Evolutionary conservation across 1,284 basidiomycete species (phyloP).

Genomic region (Rhodotorula sp.): DNA sequence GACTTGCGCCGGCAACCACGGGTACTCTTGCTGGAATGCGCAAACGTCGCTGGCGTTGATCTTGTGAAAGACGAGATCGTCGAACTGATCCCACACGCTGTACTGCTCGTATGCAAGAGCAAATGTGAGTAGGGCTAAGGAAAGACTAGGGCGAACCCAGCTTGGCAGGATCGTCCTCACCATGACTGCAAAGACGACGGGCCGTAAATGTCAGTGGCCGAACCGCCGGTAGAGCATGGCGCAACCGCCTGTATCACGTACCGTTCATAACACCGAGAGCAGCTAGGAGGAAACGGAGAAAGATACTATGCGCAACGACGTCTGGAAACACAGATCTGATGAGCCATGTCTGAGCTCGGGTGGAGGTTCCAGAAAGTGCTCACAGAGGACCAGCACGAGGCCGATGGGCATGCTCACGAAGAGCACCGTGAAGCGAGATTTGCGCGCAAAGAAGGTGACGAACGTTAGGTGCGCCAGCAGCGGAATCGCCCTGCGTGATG

Average conservation of each 20-base stretch:
- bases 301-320: constrained; percentile 27
- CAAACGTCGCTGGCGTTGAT: constrained; percentile 33
- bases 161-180: too few species aligned
- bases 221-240: neutral
- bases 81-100: constrained; percentile 29
- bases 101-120: constrained; percentile 8
- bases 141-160: too few species aligned
- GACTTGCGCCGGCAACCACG: constrained; percentile 32
- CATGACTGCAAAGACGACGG: too few species aligned
- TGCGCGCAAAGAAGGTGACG: constrained; percentile 24
- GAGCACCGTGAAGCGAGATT: constrained; percentile 26
- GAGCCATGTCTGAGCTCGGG: neutral
- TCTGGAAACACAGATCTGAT: neutral
- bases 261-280: constrained; percentile 31
- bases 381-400: constrained; percentile 18
- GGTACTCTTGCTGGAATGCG: constrained; percentile 23
- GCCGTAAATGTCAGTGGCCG: too few species aligned
- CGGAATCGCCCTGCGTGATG: constrained; percentile 18
- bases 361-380: neutral
- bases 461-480: constrained; percentile 13
- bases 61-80: constrained; percentile 29
- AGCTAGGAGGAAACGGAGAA: constrained; percentile 26
- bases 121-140: too few species aligned
- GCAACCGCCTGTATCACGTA: neutral
- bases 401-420: constrained; percentile 12